Percentiles rank a stretch among this genome's conserved stretches.
These are phyloP conservation scores for Acacia acuminata DNA, from an alignment of 306 rosid genomes.

Conservation along the genomic window DNA sequence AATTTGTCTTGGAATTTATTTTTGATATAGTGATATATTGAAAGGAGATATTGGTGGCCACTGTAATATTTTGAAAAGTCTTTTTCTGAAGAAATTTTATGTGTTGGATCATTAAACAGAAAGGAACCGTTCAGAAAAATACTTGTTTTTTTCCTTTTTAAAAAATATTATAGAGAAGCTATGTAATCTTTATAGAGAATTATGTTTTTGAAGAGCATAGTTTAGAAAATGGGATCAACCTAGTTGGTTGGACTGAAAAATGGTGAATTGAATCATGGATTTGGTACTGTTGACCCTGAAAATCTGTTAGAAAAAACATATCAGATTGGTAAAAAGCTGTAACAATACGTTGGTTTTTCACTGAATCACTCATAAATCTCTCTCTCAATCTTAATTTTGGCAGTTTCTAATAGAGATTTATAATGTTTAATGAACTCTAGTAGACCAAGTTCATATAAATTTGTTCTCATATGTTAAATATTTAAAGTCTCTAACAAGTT, in stretches of 20 bases:
- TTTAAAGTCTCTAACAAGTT: neutral
- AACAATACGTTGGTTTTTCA: neutral
- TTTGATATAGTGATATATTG: neutral
- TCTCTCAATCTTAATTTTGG: neutral
- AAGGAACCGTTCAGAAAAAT: neutral
- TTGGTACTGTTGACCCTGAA: neutral
- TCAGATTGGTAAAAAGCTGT: neutral
- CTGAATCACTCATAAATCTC: neutral
- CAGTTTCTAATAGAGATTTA: neutral
- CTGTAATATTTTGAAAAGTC: neutral
- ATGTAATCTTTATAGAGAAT: slow-evolving; percentile 2
- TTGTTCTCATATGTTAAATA: neutral
- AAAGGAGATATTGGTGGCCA: slow-evolving; percentile 11
- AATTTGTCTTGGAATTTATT: slow-evolving; percentile 3
- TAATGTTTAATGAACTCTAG: neutral
- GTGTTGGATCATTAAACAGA: neutral
- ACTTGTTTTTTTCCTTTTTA: neutral
- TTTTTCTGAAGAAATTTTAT: neutral
- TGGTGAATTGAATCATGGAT: neutral
- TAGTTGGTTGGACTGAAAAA: neutral
- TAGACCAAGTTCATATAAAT: neutral
- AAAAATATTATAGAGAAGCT: neutral
- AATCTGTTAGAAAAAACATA: neutral
- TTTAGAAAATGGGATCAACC: neutral
- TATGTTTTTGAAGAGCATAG: neutral